phyloP scores from a whole-genome alignment of 768 basidiomycete species.

The Exidia glandulosa region DNA sequence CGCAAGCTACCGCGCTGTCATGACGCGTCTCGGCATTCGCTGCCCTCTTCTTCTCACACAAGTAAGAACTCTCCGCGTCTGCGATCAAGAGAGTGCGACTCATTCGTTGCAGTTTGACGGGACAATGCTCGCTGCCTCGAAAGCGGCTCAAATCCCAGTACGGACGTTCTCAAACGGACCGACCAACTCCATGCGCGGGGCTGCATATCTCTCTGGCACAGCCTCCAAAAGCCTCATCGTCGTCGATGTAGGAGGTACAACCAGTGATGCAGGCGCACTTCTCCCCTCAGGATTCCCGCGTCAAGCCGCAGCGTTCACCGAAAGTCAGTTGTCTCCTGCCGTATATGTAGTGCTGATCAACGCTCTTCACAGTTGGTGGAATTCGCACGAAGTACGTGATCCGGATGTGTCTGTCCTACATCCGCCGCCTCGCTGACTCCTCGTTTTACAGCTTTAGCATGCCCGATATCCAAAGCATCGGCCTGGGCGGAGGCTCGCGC shows the following conservation, averaged over 20 bases:
- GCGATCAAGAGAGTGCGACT: neutral
- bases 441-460: conserved; percentile 13
- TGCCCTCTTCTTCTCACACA: conserved; percentile 29
- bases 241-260: conserved; percentile 56
- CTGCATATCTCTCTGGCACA: conserved; percentile 43
- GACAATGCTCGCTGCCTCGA: conserved; percentile 15
- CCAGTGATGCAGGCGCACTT: conserved; percentile 53
- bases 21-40: conserved; percentile 31
- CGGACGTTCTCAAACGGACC: conserved; percentile 51
- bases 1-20: conserved; percentile 39
- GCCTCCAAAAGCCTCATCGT: conserved; percentile 30
- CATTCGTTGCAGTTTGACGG: conserved; percentile 14
- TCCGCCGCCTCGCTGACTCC: neutral
- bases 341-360: neutral
- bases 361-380: conserved; percentile 31
- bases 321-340: conserved; percentile 11
- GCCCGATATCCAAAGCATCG: conserved; percentile 34
- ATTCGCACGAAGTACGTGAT: conserved; percentile 50
- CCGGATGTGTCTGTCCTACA: conserved; percentile 36
- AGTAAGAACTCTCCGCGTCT: neutral
- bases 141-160: conserved; percentile 48
- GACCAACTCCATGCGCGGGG: conserved; percentile 63
- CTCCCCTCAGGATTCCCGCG: conserved; percentile 50
- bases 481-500: conserved; percentile 53
- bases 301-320: conserved; percentile 50